A percentile compares a stretch with the other conserved stretches of the same genome.
phyloP scores from a whole-genome alignment of 2,329 filamentous ascomycete species.

The Trichophyton verrucosum region DNA sequence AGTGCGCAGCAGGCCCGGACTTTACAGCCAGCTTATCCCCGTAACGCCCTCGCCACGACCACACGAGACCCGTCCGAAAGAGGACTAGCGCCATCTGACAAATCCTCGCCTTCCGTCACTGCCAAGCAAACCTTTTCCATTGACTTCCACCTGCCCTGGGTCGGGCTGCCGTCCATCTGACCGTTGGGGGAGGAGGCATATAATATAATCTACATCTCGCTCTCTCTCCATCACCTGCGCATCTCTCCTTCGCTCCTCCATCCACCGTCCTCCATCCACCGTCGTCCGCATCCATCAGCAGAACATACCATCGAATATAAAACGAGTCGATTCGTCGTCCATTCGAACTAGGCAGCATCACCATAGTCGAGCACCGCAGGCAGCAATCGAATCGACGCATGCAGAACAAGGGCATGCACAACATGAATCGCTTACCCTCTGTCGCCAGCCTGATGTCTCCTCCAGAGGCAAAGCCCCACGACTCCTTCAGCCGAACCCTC shows the following conservation, averaged over 20 bases:
- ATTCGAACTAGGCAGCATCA: no score
- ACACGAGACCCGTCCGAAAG: neutral
- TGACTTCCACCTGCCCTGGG: neutral
- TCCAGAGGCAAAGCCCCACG: constrained; percentile 39
- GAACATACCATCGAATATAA: no score
- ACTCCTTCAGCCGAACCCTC: constrained; percentile 29
- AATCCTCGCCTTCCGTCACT: neutral
- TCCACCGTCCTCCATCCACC: neutral
- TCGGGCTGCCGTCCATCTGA: neutral
- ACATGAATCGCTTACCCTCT: constrained; percentile 32
- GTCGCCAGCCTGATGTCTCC: constrained; percentile 37
- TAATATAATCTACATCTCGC: neutral
- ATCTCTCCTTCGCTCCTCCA: neutral
- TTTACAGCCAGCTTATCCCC: neutral
- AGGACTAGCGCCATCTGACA: neutral
- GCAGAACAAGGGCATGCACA: constrained; percentile 20
- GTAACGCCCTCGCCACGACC: constrained; percentile 1
- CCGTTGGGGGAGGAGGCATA: neutral
- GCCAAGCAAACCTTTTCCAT: neutral
- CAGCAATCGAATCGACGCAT: neutral
- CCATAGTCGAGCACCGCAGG: no score
- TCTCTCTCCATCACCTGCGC: neutral
- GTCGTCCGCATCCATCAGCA: neutral
- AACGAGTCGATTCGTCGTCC: no score
- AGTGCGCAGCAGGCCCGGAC: neutral